These are phyloP conservation scores for Liriodendron chinense DNA, from an alignment of 164 flowering plant genomes.

Conservation along the genomic window DNA sequence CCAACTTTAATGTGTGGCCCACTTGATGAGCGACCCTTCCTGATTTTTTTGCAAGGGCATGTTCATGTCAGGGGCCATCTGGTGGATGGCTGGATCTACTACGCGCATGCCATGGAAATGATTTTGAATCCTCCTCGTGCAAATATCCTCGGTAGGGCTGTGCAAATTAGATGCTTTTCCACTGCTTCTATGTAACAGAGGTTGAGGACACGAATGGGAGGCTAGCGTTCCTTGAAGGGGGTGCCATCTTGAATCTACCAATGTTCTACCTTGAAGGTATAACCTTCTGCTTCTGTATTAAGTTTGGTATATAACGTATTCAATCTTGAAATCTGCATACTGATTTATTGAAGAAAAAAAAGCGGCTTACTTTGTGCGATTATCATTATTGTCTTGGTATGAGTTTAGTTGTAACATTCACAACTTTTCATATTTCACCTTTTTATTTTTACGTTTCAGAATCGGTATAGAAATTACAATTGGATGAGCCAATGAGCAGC, in stretches of 20 bases:
- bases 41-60: not conserved
- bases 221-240: slow-evolving; percentile 69
- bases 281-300: not conserved
- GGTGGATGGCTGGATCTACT: not conserved
- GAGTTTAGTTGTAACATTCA: too few relatives aligned
- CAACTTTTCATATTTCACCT: too few relatives aligned
- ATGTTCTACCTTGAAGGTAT: slow-evolving; percentile 80
- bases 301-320: too few relatives aligned
- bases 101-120: not conserved
- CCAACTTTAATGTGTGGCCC: not conserved
- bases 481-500: too few relatives aligned
- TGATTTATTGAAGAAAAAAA: not conserved
- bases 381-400: too few relatives aligned
- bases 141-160: not conserved
- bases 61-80: not conserved
- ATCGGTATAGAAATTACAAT: too few relatives aligned
- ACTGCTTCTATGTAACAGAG: slow-evolving; percentile 42
- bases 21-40: not conserved
- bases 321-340: not conserved
- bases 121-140: not conserved
- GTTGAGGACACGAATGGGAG: slow-evolving; percentile 84
- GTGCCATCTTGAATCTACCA: slow-evolving; percentile 65
- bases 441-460: too few relatives aligned
- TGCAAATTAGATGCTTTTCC: slow-evolving; percentile 11
- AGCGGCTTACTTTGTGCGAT: too few relatives aligned